Evolutionary conservation across 2,329 filamentous ascomycete genomes (phyloP), one percentile per base, ranked within the genome.

Genomic region (Juglanconis juglandina): DNA sequence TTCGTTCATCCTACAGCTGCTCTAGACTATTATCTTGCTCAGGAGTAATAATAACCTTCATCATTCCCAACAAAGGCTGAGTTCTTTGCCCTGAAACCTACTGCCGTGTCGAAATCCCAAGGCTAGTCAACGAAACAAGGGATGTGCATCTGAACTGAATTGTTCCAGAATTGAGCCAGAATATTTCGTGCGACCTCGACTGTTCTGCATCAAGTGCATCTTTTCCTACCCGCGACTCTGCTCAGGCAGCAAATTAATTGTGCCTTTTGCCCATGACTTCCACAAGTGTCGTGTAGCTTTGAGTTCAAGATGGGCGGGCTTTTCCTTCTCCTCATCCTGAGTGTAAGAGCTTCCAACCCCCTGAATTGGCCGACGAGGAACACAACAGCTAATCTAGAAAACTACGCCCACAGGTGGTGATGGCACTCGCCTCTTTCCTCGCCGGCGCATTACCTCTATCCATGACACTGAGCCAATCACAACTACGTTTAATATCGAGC

Each of bases 381-480:
- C 55, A 46, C 53, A 39, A 53, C 62, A 62, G 57, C 68, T 73
- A 56, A 72, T 50, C 24, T 32, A n/a, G 24, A 9, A 24, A 24
- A 24, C 24, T 24, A 24, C 17, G 32, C 44, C 50, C 37, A 24
- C 30, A 75, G 72, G 69, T 69, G 52, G 72, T 74, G 51, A 75
- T 75, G 72, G 71, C 72, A 54, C 64, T 75, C 61, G 72, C 72
- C 69, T 98, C 95, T 61, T 97, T 98, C 74, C 83, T 96, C 59
- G 93, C 94, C 67, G 95, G 95, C 75, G 89, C 92, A 67, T 81
- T 99, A 66, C 95, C 95, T 42, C 81, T 99, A 54, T 93, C 92
- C 60, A 91, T 99, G 80, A 86, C 88, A 60, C 83, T 99, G 33
- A 94, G 93, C 35, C 87, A 90, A 62, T 91, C 92, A 48, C 92